These are phyloP conservation scores for Aphanomyces cochlioides DNA, from an alignment of 352 stramenopile genomes.

Conservation along the genomic window DNA sequence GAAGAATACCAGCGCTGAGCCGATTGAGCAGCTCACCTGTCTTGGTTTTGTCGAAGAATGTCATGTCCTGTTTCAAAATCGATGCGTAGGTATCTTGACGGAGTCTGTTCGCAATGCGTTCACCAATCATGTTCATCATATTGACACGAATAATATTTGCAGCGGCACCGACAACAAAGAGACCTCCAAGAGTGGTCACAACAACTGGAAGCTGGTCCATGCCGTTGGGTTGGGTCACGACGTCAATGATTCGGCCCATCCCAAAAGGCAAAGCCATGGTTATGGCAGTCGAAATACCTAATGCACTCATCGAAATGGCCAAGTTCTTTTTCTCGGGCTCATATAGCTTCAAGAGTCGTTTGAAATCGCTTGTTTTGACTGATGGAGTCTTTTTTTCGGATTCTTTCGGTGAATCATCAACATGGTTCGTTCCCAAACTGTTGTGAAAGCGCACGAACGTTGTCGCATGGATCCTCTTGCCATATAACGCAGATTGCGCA, in stretches of 20 bases:
- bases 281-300: slow-evolving; percentile 64
- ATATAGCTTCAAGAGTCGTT: slow-evolving; percentile 55
- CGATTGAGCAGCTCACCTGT: slow-evolving; percentile 91
- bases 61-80: slow-evolving; percentile 82
- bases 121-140: slow-evolving; percentile 82
- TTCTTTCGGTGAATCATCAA: too few species aligned
- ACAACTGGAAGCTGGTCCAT: slow-evolving; percentile 46
- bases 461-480: not conserved
- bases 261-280: slow-evolving; percentile 76
- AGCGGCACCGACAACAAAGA: slow-evolving; percentile 69
- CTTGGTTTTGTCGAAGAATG: slow-evolving; percentile 87
- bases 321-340: slow-evolving; percentile 63
- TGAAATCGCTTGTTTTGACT: slow-evolving; percentile 35
- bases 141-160: slow-evolving; percentile 69
- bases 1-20: slow-evolving; percentile 50
- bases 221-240: slow-evolving; percentile 47
- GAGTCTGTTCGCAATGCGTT: slow-evolving; percentile 75
- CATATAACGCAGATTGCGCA: not conserved
- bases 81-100: slow-evolving; percentile 75
- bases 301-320: slow-evolving; percentile 54
- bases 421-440: not conserved
- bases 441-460: slow-evolving; percentile 13
- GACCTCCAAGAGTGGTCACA: slow-evolving; percentile 51
- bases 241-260: slow-evolving; percentile 80
- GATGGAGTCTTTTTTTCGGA: not conserved